Conservation (phyloP, 768 basidiomycete genomes). For the Mycena capillaripes region DNA sequence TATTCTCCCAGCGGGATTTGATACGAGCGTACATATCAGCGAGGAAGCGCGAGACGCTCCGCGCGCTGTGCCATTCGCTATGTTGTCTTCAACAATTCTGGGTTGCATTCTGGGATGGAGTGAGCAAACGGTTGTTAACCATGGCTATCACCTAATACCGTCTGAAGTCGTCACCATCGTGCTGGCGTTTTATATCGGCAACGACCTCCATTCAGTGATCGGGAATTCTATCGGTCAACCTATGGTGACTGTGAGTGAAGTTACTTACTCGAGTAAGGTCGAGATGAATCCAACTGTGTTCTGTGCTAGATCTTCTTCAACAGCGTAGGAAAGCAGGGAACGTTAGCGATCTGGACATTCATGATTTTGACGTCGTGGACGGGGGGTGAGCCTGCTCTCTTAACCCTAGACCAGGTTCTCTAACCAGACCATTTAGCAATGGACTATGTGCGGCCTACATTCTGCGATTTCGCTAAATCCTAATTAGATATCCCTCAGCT, state of each 20-base stretch:
- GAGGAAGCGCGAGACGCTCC: conserved; percentile 81
- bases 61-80: conserved; percentile 77
- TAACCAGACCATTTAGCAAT: conserved; percentile 27
- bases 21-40: conserved; percentile 77
- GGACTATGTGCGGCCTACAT: conserved; percentile 43
- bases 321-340: conserved; percentile 55
- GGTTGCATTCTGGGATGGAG: conserved; percentile 72
- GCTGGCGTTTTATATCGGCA: conserved; percentile 75
- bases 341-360: conserved; percentile 55
- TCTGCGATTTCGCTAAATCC: background rate
- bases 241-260: conserved; percentile 62
- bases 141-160: background rate
- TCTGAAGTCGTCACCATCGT: conserved; percentile 66
- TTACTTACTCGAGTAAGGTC: background rate
- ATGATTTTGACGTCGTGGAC: conserved; percentile 42
- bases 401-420: background rate
- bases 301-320: conserved; percentile 61
- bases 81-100: conserved; percentile 66
- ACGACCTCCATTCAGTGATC: conserved; percentile 58
- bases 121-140: conserved; percentile 45
- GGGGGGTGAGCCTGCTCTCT: conserved; percentile 19
- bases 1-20: conserved; percentile 61
- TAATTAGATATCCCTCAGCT: conserved; percentile 46
- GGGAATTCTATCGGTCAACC: conserved; percentile 64
- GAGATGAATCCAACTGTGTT: conserved; percentile 34